phyloP scores from a whole-genome alignment of 495 filamentous ascomycete genomes.

The Bathelium albidoporum region DNA sequence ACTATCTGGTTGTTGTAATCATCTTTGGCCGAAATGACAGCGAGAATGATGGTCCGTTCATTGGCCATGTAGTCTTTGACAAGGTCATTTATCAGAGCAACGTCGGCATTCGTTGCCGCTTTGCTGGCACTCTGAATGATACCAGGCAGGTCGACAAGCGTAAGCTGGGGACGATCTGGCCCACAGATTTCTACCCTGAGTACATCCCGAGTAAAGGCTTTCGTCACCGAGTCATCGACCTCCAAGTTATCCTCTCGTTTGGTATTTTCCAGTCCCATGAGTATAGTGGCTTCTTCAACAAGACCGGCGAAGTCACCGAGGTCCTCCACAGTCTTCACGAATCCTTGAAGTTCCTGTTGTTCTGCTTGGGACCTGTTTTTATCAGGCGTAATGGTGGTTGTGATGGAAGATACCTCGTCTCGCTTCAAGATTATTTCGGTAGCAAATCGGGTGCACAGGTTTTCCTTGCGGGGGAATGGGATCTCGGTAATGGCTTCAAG shows the following conservation, averaged over 20 bases:
- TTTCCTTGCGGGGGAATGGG: constrained; percentile 55
- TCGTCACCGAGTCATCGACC: not conserved
- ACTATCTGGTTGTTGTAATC: constrained; percentile 42
- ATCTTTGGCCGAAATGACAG: constrained; percentile 45
- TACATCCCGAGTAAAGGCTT: constrained; percentile 49
- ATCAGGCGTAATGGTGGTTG: constrained; percentile 27
- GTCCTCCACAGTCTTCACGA: constrained; percentile 20
- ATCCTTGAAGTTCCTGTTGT: constrained; percentile 24
- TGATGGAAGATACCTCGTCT: constrained; percentile 16
- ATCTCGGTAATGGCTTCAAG: constrained; percentile 64
- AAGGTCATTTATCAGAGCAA: constrained; percentile 41
- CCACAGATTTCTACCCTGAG: constrained; percentile 53
- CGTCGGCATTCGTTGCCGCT: constrained; percentile 16
- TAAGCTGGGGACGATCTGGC: constrained; percentile 49
- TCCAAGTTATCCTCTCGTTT: not conserved
- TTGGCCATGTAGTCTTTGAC: constrained; percentile 49
- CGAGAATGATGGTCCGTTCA: constrained; percentile 46
- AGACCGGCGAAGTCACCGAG: constrained; percentile 25
- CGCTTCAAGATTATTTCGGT: constrained; percentile 50
- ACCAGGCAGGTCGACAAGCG: constrained; percentile 22
- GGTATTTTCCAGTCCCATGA: constrained; percentile 24
- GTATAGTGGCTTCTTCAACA: constrained; percentile 24
- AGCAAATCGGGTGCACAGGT: constrained; percentile 57
- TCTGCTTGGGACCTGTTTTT: constrained; percentile 19
- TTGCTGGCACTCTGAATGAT: constrained; percentile 15